Percentiles rank a stretch among this genome's conserved stretches.
These are phyloP conservation scores for Moricandia arvensis DNA, from an alignment of 345 rosid species.

Conservation along the genomic window DNA sequence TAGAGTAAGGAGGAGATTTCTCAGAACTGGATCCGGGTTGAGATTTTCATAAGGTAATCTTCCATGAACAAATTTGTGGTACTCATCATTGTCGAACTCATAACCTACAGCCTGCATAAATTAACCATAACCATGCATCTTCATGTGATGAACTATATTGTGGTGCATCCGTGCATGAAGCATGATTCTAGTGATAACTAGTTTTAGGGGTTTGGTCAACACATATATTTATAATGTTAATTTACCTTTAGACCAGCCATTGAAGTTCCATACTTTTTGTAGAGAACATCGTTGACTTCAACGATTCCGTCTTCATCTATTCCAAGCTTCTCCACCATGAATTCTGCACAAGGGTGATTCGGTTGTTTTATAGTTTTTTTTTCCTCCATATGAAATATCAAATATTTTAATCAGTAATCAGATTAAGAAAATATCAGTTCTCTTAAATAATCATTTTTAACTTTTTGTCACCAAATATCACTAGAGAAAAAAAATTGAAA, in stretches of 20 bases:
- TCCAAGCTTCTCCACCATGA: slow-evolving; percentile 66
- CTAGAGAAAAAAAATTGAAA: no score
- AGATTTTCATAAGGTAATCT: slow-evolving; percentile 75
- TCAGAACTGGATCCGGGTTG: slow-evolving; percentile 75
- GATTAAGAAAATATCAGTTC: no score
- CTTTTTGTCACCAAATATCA: no score
- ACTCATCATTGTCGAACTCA: slow-evolving; percentile 71
- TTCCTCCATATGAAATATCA: neutral
- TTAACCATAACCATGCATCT: neutral
- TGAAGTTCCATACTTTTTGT: slow-evolving; percentile 77
- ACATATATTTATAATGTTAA: neutral
- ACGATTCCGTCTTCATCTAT: slow-evolving; percentile 55
- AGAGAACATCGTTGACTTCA: slow-evolving; percentile 57
- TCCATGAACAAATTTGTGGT: slow-evolving; percentile 79
- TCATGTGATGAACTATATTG: neutral
- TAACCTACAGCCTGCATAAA: slow-evolving; percentile 71
- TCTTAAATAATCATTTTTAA: no score
- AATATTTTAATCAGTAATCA: neutral
- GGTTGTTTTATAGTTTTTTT: neutral
- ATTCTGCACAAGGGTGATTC: slow-evolving; percentile 47
- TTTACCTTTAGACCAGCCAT: slow-evolving; percentile 95
- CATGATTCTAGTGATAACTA: neutral
- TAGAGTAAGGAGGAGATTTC: slow-evolving; percentile 61
- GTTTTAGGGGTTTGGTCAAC: neutral
- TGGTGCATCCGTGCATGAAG: no score